phyloP scores from a whole-genome alignment of 179 eudicot species.

The Pouteria campechiana region DNA sequence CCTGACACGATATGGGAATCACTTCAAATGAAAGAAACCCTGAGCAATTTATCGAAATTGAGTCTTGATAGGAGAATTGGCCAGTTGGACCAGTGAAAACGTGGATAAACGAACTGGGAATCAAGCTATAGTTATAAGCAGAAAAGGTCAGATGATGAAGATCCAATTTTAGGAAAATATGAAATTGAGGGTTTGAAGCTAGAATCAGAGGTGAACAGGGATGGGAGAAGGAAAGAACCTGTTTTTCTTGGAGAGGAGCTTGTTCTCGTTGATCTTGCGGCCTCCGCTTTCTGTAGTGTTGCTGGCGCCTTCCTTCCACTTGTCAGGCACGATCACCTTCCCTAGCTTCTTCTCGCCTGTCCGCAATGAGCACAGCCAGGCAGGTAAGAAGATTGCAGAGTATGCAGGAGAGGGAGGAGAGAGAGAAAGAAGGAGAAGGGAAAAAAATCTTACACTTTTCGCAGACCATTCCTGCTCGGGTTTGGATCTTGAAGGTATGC shows the following conservation, averaged over 20 bases:
- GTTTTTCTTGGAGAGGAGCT: conserved; percentile 83
- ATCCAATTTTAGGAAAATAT: not conserved
- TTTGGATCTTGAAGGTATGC: no score
- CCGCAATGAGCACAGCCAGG: not conserved
- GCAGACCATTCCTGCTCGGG: conserved; percentile 63
- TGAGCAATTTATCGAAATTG: no score
- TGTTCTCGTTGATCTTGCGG: conserved; percentile 94
- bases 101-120: no score
- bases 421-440: not conserved
- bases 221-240: conserved; percentile 31
- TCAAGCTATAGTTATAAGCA: no score
- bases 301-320: conserved; percentile 98
- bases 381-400: not conserved
- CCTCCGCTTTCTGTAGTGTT: conserved; percentile 93
- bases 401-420: not conserved
- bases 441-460: conserved; percentile 35
- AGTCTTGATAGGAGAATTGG: no score
- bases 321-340: conserved; percentile 94
- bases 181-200: no score
- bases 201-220: not conserved
- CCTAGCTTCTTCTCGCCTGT: conserved; percentile 85
- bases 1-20: no score
- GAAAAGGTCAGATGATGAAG: no score
- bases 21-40: no score
- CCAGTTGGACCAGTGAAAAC: no score